Evolutionary conservation across 805 yeast genomes (phyloP).

Genomic region (Zygosaccharomyces lentus): DNA sequence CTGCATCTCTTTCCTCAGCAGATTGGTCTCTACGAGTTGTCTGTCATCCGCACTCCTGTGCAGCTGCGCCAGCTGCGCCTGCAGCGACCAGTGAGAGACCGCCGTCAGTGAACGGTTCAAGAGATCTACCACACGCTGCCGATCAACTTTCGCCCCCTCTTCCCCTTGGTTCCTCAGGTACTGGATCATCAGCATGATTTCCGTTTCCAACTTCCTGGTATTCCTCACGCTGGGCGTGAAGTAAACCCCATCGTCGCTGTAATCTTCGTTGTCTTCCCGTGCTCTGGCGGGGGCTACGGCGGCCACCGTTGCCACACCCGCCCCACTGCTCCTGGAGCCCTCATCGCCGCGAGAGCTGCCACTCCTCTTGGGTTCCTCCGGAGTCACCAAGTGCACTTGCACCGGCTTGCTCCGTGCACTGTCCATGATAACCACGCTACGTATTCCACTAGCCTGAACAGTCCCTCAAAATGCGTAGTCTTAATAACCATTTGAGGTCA

Average conservation of each 20-base stretch:
- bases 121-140: slow-evolving; percentile 21
- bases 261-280: background rate
- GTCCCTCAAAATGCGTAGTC: background rate
- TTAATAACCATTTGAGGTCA: background rate
- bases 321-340: background rate
- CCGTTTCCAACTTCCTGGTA: slow-evolving; percentile 26
- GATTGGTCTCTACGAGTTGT: slow-evolving; percentile 23
- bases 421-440: slow-evolving; percentile 3
- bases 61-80: slow-evolving; percentile 29
- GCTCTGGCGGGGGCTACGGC: background rate
- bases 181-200: slow-evolving; percentile 17
- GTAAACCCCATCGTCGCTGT: background rate
- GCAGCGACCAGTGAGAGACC: slow-evolving; percentile 33
- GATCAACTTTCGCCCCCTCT: slow-evolving; percentile 9
- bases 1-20: slow-evolving; percentile 27
- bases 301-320: background rate
- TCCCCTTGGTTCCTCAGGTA: slow-evolving; percentile 13
- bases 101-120: slow-evolving; percentile 28
- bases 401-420: slow-evolving; percentile 7
- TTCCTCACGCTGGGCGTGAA: slow-evolving; percentile 19
- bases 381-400: slow-evolving; percentile 23
- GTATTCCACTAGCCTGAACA: background rate
- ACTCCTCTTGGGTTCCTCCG: slow-evolving; percentile 19
- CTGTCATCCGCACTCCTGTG: slow-evolving; percentile 22
- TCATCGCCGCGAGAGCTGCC: background rate